Evolutionary conservation across 805 yeast species (phyloP).

Genomic region (Wickerhamiella australiensis): DNA sequence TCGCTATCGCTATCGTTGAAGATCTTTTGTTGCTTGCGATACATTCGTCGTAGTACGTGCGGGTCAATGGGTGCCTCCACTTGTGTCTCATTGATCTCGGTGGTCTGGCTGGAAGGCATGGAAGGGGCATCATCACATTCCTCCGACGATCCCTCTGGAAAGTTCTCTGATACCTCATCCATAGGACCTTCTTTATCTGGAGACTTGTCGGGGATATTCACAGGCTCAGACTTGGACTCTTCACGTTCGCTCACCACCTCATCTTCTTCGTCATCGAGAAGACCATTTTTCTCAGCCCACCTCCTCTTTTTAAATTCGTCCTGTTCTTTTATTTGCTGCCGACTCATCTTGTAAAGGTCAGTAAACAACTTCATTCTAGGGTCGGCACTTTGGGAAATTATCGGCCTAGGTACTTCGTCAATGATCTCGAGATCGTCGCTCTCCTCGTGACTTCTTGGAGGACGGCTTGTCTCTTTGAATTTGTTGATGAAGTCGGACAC

Average conservation of each 20-base stretch:
- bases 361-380: background rate
- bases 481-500: background rate
- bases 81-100: background rate
- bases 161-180: too few species aligned
- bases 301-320: background rate
- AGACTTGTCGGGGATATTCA: too few species aligned
- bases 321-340: background rate
- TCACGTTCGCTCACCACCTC: background rate
- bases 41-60: background rate
- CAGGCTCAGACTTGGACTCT: too few species aligned
- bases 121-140: background rate
- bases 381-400: background rate
- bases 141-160: too few species aligned
- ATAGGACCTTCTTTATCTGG: too few species aligned
- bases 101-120: background rate
- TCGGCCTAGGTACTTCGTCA: background rate
- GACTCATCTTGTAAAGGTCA: background rate
- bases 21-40: background rate
- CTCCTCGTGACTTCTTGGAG: background rate
- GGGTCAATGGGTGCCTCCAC: constrained; percentile 2
- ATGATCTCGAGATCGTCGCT: constrained; percentile 1
- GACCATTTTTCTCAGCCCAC: background rate
- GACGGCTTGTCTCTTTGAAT: background rate
- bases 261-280: background rate
- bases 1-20: constrained; percentile 5